Evolutionary conservation across 495 filamentous ascomycete species (phyloP).

Genomic region (Lindgomyces ingoldianus): DNA sequence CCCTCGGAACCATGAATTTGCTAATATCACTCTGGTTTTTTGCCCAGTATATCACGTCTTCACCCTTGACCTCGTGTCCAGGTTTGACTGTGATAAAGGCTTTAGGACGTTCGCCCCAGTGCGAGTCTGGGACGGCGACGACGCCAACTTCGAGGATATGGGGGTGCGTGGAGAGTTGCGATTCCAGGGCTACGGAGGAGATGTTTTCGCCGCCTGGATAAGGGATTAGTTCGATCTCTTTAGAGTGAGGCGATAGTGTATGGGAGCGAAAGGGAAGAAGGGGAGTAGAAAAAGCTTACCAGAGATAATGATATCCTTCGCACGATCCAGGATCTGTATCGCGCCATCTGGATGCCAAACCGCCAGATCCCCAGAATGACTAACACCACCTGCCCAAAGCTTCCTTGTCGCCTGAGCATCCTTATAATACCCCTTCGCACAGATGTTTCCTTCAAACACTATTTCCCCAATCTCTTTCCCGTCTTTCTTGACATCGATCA

Average conservation of each 20-base stretch:
- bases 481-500: slow-evolving; percentile 76
- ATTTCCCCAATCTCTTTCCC: slow-evolving; percentile 94
- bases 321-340: slow-evolving; percentile 87
- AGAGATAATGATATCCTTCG: slow-evolving; percentile 98
- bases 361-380: slow-evolving; percentile 88
- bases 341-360: slow-evolving; percentile 89
- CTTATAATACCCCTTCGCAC: slow-evolving; percentile 87
- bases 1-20: slow-evolving; percentile 92
- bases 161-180: slow-evolving; percentile 87
- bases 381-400: slow-evolving; percentile 81
- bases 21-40: slow-evolving; percentile 74
- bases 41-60: slow-evolving; percentile 85
- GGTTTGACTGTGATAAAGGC: slow-evolving; percentile 81
- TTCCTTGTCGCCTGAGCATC: slow-evolving; percentile 83
- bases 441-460: slow-evolving; percentile 88
- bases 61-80: slow-evolving; percentile 60
- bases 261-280: neutral
- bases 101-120: slow-evolving; percentile 95
- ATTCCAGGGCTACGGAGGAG: slow-evolving; percentile 86
- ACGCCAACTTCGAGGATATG: slow-evolving; percentile 88
- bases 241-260: neutral
- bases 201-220: slow-evolving; percentile 89
- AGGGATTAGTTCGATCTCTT: neutral
- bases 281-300: slow-evolving; percentile 56
- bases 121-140: slow-evolving; percentile 82